Evolutionary conservation across 306 rosid species (phyloP), one percentile per base, ranked within the genome.

Genomic region (Quercus wislizeni): DNA sequence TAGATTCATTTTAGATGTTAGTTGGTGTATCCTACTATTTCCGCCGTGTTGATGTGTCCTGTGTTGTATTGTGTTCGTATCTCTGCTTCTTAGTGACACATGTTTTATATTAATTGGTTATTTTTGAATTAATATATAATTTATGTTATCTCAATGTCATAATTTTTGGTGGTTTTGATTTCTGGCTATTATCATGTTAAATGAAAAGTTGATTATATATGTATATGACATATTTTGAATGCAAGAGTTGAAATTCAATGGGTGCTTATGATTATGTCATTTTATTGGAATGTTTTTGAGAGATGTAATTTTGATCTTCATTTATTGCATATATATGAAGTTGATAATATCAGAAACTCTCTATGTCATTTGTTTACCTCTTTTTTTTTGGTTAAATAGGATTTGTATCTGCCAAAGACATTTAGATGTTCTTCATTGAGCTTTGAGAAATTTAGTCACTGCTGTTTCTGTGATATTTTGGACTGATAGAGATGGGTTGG

Each of bases 401-500:
- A 20, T 56, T 46, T 14, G n/a, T 18, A 64, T 5, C 5, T 5
- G 33, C 19, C 43, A 46, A 10, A 18, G 58, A 57, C 13, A 56
- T 25, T 14, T 70, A 70, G 69, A 69, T 69, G 76, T 59, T 81
- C 55, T 28, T 73, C 65, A 38, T 77, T 55, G 74, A 23, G 74
- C 43, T 76, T 19, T 76, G 62, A 82, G 41, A 67, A 28, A 27
- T n/a, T 33, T 25, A 56, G 13, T 19, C 12, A 5, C 71, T 17
- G 21, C 21, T 67, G 52, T 71, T 67, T 61, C 69, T 75, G 82
- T 65, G 62, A 55, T 75, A 23, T 67, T 52, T 61, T 41, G 79
- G 80, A 78, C 78, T 70, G 71, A 81, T 49, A 70, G 68, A 38
- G 70, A 92, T 95, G 99, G 88, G 90, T 55, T 95, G 97, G 99